Conservation (phyloP, 2,329 filamentous ascomycete species). For the Clarireedia hainanense region DNA sequence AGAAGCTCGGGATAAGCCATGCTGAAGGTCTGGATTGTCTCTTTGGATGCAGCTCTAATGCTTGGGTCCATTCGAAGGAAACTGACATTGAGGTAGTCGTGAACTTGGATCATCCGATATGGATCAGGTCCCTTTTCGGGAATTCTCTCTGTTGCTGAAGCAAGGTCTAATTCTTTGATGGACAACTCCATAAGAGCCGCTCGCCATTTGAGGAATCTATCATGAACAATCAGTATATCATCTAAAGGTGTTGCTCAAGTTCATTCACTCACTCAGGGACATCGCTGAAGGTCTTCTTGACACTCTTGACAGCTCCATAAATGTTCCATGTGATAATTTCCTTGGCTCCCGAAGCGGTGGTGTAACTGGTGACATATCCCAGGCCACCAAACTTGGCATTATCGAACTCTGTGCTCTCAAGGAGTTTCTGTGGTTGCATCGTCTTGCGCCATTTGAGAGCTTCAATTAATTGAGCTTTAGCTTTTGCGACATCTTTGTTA, state of each 20-base stretch:
- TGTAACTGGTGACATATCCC: slow-evolving; percentile 73
- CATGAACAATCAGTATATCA: neutral
- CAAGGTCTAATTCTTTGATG: slow-evolving; percentile 64
- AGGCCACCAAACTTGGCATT: slow-evolving; percentile 66
- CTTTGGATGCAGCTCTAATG: slow-evolving; percentile 67
- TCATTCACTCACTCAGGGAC: slow-evolving; percentile 59
- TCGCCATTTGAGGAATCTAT: slow-evolving; percentile 82
- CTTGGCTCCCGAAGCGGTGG: slow-evolving; percentile 37
- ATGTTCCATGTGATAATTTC: slow-evolving; percentile 87
- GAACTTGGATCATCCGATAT: slow-evolving; percentile 86
- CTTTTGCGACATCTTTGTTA: slow-evolving; percentile 62
- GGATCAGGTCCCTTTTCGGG: slow-evolving; percentile 62
- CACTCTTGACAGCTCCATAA: slow-evolving; percentile 79
- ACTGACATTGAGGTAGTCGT: slow-evolving; percentile 84
- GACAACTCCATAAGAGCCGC: slow-evolving; percentile 85
- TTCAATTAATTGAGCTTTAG: slow-evolving; percentile 68
- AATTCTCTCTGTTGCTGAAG: slow-evolving; percentile 56
- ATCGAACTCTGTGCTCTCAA: slow-evolving; percentile 54
- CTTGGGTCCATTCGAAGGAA: slow-evolving; percentile 76
- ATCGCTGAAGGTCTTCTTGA: slow-evolving; percentile 73
- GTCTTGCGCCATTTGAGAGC: slow-evolving; percentile 79
- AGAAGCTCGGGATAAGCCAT: slow-evolving; percentile 85
- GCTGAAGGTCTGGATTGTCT: slow-evolving; percentile 75
- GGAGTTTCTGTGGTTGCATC: slow-evolving; percentile 60
- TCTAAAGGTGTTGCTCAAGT: neutral